Evolutionary conservation across 2,329 filamentous ascomycete genomes (phyloP).

Genomic region (Lojkania enalia): DNA sequence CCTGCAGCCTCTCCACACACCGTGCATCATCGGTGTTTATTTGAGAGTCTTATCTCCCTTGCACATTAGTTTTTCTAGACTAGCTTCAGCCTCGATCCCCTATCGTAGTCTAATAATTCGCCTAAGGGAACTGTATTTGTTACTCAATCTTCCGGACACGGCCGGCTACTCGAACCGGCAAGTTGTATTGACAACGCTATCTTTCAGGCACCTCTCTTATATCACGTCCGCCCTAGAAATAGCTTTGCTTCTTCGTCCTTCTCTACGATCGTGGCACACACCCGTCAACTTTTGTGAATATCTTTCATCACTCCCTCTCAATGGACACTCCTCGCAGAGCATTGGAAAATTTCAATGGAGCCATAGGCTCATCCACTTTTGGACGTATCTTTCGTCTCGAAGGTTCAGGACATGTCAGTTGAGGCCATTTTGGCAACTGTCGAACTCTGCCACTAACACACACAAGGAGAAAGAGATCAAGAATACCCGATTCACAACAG

Average conservation of each 20-base stretch:
- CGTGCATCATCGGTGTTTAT: slow-evolving; percentile 17
- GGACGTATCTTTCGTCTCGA: slow-evolving; percentile 70
- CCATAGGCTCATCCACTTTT: slow-evolving; percentile 39
- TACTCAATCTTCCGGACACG: not conserved
- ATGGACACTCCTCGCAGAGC: slow-evolving; percentile 29
- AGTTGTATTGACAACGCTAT: not conserved
- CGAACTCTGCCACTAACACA: slow-evolving; percentile 16
- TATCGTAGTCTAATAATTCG: slow-evolving; percentile 15
- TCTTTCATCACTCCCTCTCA: not conserved
- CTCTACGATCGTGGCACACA: slow-evolving; percentile 4
- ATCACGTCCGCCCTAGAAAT: slow-evolving; percentile 1
- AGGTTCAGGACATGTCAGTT: slow-evolving; percentile 77
- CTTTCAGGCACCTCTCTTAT: not conserved
- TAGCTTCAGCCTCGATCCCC: not conserved
- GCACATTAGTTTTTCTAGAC: slow-evolving; percentile 9
- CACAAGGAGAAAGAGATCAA: slow-evolving; percentile 68
- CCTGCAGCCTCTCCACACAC: slow-evolving; percentile 17
- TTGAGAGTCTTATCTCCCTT: slow-evolving; percentile 21
- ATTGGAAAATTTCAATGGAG: slow-evolving; percentile 27
- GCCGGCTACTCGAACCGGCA: too few relatives aligned
- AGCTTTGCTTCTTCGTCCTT: not conserved
- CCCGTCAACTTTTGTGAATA: not conserved
- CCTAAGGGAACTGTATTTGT: slow-evolving; percentile 1
- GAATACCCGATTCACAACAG: slow-evolving; percentile 78
- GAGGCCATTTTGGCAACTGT: slow-evolving; percentile 8